Percentiles rank a stretch among this genome's conserved stretches.
Evolutionary conservation across 2,329 filamentous ascomycete genomes (phyloP).

Genomic region (Rosellinia necatrix): DNA sequence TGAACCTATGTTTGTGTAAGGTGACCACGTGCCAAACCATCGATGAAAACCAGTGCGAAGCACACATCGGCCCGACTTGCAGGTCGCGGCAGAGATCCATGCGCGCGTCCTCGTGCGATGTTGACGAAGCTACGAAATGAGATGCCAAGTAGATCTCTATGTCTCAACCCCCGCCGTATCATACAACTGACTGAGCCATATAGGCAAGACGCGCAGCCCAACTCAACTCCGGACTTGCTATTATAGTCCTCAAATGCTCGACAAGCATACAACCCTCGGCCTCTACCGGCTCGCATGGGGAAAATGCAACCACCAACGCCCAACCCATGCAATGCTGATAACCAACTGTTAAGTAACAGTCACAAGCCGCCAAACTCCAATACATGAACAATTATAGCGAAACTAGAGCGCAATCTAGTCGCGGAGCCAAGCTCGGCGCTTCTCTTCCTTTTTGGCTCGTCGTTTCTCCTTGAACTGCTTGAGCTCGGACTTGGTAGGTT

Average conservation of each 20-base stretch:
- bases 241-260: constrained; percentile 5
- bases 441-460: constrained; percentile 89
- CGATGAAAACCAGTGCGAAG: constrained; percentile 1
- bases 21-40: not conserved
- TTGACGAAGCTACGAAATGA: not conserved
- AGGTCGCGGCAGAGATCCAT: not conserved
- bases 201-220: constrained; percentile 3
- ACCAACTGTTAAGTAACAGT: constrained; percentile 18
- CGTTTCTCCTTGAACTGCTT: constrained; percentile 92
- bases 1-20: not conserved
- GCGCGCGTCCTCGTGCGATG: constrained; percentile 7
- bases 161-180: not conserved
- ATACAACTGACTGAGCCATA: constrained; percentile 15
- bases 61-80: constrained; percentile 3
- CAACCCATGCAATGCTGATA: constrained; percentile 20
- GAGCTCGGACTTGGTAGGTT: constrained; percentile 81
- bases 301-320: constrained; percentile 24
- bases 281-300: constrained; percentile 9
- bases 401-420: constrained; percentile 60
- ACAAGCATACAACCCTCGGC: constrained; percentile 12
- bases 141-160: constrained; percentile 4
- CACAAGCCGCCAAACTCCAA: constrained; percentile 19
- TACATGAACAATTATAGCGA: constrained; percentile 6
- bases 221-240: not conserved
- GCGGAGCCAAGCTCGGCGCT: constrained; percentile 85